phyloP scores from a whole-genome alignment of 192 early-diverging fungal species.

The Diversispora epigaea region DNA sequence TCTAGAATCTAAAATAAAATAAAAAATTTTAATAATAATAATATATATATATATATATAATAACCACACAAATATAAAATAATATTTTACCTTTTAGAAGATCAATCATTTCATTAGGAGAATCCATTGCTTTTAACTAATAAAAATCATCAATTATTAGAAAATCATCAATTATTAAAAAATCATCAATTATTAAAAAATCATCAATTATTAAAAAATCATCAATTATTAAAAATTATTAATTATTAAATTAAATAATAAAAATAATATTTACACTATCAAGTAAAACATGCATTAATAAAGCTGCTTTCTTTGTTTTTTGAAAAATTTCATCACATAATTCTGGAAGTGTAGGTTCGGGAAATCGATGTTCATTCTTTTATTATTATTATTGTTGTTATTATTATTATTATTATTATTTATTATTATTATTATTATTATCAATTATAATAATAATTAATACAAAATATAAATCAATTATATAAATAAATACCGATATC shows the following conservation, averaged over 20 bases:
- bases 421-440: neutral
- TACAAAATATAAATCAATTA: neutral
- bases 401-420: neutral
- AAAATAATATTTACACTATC: no score
- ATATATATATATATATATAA: no score
- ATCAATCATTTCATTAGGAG: conserved; percentile 12
- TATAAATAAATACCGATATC: neutral
- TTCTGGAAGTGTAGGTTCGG: conserved; percentile 7
- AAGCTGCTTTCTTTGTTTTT: neutral
- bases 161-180: no score
- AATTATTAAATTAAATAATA: no score
- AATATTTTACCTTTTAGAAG: neutral
- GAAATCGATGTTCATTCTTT: conserved; percentile 17
- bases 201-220: neutral
- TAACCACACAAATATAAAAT: neutral
- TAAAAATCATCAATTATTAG: neutral
- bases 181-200: neutral
- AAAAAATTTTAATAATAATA: neutral
- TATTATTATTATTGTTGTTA: neutral
- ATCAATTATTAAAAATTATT: no score
- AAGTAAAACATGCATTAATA: no score
- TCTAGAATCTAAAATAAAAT: neutral
- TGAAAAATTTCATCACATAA: conserved; percentile 15
- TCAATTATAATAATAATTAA: no score
- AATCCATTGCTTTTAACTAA: neutral